Percentiles rank a stretch among this genome's conserved stretches.
Conservation (phyloP, 208 protist genomes). For the Crithidia acanthocephali region DNA sequence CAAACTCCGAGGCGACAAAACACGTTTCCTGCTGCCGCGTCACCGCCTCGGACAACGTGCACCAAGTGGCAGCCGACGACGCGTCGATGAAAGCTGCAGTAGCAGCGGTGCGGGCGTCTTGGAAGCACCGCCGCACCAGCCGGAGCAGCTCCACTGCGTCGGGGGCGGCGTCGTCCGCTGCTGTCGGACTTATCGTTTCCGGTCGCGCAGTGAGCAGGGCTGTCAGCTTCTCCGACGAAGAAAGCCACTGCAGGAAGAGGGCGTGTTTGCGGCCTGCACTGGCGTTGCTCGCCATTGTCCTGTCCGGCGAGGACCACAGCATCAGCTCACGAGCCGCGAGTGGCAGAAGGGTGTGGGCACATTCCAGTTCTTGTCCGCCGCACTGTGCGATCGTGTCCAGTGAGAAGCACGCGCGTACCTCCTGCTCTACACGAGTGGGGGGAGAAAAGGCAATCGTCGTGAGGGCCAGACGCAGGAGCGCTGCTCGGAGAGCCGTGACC, state of each 20-base stretch:
- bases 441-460: constrained; percentile 10
- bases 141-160: constrained; percentile 12
- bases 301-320: constrained; percentile 2
- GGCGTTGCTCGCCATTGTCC: not conserved
- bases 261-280: not conserved
- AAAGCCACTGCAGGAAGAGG: constrained; percentile 9
- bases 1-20: constrained; percentile 14
- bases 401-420: not conserved
- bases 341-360: not conserved
- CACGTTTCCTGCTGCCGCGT: constrained; percentile 14
- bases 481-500: not conserved
- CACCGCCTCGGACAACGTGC: not conserved
- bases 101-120: not conserved
- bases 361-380: not conserved
- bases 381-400: not conserved
- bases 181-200: not conserved
- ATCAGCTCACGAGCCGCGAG: constrained; percentile 10
- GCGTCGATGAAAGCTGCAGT: not conserved
- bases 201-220: not conserved
- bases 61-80: not conserved
- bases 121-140: constrained; percentile 9
- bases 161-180: not conserved
- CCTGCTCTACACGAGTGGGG: not conserved
- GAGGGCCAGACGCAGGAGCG: constrained; percentile 7
- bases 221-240: not conserved